Evolutionary conservation across 2,329 filamentous ascomycete species (phyloP).

Genomic region (Graphilbum fragrans): DNA sequence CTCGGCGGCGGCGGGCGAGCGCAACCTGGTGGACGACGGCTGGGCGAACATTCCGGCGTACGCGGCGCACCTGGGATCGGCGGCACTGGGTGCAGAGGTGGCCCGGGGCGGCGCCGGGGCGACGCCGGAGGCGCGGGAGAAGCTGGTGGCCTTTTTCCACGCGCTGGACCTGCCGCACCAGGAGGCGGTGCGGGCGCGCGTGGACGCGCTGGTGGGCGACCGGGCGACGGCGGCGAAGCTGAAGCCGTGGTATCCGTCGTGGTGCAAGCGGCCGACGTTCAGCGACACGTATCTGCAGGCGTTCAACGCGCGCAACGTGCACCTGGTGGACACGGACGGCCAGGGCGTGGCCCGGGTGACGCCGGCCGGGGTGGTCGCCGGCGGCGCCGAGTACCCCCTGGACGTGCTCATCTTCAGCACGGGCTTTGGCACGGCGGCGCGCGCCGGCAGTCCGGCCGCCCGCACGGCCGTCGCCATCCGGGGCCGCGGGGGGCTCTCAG

Average conservation of each 20-base stretch:
- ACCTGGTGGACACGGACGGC: constrained; percentile 46
- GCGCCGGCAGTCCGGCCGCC: constrained; percentile 8
- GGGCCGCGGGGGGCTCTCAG: constrained; percentile 4
- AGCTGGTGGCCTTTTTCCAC: constrained; percentile 22
- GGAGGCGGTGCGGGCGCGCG: constrained; percentile 30
- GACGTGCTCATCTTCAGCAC: constrained; percentile 3
- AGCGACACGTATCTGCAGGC: constrained; percentile 44
- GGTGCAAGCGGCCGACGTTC: constrained; percentile 53
- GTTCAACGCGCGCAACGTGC: constrained; percentile 48
- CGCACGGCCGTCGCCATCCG: constrained; percentile 3
- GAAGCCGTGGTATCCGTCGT: constrained; percentile 47
- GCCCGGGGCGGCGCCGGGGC: too few relatives aligned
- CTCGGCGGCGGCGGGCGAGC: constrained; percentile 16
- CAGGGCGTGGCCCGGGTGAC: constrained; percentile 36
- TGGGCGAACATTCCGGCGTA: constrained; percentile 31
- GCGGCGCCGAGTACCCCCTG: not conserved
- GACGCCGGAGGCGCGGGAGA: not conserved
- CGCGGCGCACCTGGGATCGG: constrained; percentile 18
- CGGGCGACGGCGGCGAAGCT: constrained; percentile 35
- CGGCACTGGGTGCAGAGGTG: too few relatives aligned
- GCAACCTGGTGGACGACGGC: constrained; percentile 34
- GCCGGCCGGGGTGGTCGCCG: constrained; percentile 26
- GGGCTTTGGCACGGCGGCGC: not conserved
- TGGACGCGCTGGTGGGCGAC: constrained; percentile 40
- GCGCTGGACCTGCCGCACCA: constrained; percentile 27